Evolutionary conservation across 371 early-diverging fungal species (phyloP).

Genomic region (Mortierella sp.): DNA sequence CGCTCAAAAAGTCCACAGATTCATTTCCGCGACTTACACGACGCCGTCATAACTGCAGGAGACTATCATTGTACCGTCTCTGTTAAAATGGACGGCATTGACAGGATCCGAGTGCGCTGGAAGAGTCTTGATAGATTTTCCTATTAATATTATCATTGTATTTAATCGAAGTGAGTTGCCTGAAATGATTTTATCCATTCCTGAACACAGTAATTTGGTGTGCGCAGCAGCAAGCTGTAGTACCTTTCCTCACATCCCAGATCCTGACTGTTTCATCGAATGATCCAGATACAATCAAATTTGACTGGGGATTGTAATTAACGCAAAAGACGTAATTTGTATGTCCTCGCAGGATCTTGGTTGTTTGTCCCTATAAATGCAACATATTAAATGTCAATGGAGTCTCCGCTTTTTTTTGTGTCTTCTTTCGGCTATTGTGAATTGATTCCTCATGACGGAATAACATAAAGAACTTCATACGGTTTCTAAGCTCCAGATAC

Average conservation of each 20-base stretch:
- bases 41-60: slow-evolving; percentile 95
- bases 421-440: no score
- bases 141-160: slow-evolving; percentile 37
- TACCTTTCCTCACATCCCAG: slow-evolving; percentile 96
- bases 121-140: slow-evolving; percentile 89
- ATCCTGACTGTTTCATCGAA: slow-evolving; percentile 97
- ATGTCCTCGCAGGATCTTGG: slow-evolving; percentile 91
- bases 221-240: no score
- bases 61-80: slow-evolving; percentile 97
- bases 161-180: no score
- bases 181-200: no score
- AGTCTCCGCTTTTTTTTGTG: no score
- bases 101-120: slow-evolving; percentile 98
- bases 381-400: background rate
- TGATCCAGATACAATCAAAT: slow-evolving; percentile 95
- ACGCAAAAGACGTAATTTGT: slow-evolving; percentile 97
- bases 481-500: slow-evolving; percentile 88
- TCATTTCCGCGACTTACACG: slow-evolving; percentile 71
- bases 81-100: slow-evolving; percentile 94
- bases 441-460: no score
- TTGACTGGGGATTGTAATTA: slow-evolving; percentile 94
- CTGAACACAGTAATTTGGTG: background rate
- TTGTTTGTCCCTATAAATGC: slow-evolving; percentile 70
- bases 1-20: background rate
- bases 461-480: slow-evolving; percentile 55